These are phyloP conservation scores for Pseudogymnoascus sp. DNA, from an alignment of 2,329 filamentous ascomycete genomes.

Conservation along the genomic window DNA sequence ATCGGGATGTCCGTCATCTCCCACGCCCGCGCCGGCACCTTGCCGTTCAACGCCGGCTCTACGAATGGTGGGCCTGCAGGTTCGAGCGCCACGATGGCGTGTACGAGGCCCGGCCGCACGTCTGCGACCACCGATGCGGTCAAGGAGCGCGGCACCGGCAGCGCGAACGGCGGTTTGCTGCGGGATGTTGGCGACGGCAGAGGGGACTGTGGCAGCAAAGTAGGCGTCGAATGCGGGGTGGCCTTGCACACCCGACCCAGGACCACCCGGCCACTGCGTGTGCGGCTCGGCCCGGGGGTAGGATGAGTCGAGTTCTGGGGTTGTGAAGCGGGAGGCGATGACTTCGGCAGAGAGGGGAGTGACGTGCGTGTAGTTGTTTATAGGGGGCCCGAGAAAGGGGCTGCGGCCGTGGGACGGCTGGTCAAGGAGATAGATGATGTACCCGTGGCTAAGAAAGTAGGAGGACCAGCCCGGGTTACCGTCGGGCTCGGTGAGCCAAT, in stretches of 20 bases:
- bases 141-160: conserved; percentile 31
- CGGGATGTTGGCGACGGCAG: conserved; percentile 26
- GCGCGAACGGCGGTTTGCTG: conserved; percentile 32
- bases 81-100: conserved; percentile 37
- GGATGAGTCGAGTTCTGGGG: conserved; percentile 15
- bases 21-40: conserved; percentile 29
- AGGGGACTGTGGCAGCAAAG: conserved; percentile 34
- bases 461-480: conserved; percentile 38
- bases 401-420: conserved; percentile 20
- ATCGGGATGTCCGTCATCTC: conserved; percentile 42
- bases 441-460: conserved; percentile 37
- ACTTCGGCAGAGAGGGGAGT: conserved; percentile 14
- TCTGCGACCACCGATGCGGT: conserved; percentile 31
- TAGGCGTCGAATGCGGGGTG: conserved; percentile 22
- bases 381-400: conserved; percentile 16
- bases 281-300: conserved; percentile 31
- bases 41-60: conserved; percentile 31
- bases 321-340: conserved; percentile 24
- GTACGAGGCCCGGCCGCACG: conserved; percentile 32
- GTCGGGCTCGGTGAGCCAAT: conserved; percentile 40
- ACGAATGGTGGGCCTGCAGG: conserved; percentile 40
- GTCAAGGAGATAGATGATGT: conserved; percentile 35
- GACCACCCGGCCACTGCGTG: conserved; percentile 31
- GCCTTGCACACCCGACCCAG: conserved; percentile 15
- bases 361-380: conserved; percentile 9